Conservation (phyloP, 1,284 basidiomycete species). For the Cryptococcus sp. region DNA sequence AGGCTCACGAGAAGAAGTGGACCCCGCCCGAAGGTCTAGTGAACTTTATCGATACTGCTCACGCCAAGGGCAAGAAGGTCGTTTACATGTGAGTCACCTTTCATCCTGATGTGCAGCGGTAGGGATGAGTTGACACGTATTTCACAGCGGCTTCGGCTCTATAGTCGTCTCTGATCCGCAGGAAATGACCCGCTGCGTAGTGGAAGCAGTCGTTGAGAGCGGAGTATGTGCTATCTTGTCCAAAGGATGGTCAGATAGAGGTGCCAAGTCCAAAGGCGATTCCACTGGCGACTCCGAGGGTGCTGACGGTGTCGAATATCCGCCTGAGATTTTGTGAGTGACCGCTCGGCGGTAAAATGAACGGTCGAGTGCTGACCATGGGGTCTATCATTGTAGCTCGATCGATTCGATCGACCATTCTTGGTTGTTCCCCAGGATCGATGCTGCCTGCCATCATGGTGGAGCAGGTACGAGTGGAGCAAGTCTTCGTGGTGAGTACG, state of each 20-base stretch:
- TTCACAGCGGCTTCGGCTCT: conserved; percentile 79
- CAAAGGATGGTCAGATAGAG: conserved; percentile 97
- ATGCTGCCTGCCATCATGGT: conserved; percentile 96
- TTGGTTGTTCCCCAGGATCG: conserved; percentile 91
- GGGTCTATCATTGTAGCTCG: conserved; percentile 41
- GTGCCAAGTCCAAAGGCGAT: conserved; percentile 62
- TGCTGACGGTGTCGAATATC: conserved; percentile 58
- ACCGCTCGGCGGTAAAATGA: neutral
- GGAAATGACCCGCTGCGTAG: conserved; percentile 83
- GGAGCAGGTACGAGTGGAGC: conserved; percentile 96
- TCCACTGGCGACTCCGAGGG: conserved; percentile 30
- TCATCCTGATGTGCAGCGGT: neutral
- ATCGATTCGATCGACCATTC: conserved; percentile 92
- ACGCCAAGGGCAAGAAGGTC: conserved; percentile 74
- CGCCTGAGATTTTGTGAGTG: conserved; percentile 66
- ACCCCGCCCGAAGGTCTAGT: conserved; percentile 75
- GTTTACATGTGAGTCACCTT: conserved; percentile 71
- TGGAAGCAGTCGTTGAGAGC: conserved; percentile 80
- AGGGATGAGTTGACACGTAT: neutral
- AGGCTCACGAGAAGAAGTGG: conserved; percentile 71
- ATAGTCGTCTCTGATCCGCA: conserved; percentile 95
- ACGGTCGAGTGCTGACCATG: neutral
- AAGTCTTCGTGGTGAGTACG: conserved; percentile 71
- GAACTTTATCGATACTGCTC: conserved; percentile 77
- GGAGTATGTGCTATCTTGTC: conserved; percentile 89